phyloP scores from a whole-genome alignment of 2,329 filamentous ascomycete species.

The Colletotrichum nymphaeae region DNA sequence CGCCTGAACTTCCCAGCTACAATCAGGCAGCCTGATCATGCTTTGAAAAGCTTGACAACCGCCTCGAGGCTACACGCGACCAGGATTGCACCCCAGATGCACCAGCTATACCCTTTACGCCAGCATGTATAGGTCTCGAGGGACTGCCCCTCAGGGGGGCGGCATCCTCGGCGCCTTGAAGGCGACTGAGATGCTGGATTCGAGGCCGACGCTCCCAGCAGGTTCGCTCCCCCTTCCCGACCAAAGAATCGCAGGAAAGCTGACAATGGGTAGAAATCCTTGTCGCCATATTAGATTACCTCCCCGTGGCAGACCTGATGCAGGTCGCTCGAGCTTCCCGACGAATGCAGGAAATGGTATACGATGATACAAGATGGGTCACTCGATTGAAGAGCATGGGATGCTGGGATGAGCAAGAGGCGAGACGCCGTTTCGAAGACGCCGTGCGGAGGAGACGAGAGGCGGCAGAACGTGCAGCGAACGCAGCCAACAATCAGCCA shows the following conservation, averaged over 20 bases:
- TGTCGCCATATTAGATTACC: constrained; percentile 87
- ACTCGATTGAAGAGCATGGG: constrained; percentile 86
- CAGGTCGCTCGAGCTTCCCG: constrained; percentile 86
- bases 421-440: constrained; percentile 83
- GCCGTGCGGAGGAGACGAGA: constrained; percentile 71
- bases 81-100: constrained; percentile 19
- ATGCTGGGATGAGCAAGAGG: constrained; percentile 91
- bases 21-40: constrained; percentile 11
- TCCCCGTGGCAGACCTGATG: constrained; percentile 86
- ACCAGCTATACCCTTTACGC: constrained; percentile 9
- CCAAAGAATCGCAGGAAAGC: constrained; percentile 8
- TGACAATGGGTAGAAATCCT: constrained; percentile 76
- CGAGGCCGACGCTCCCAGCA: constrained; percentile 83
- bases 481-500: constrained; percentile 35
- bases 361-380: constrained; percentile 97
- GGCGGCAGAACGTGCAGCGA: constrained; percentile 50
- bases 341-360: constrained; percentile 96
- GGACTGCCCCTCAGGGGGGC: constrained; percentile 52
- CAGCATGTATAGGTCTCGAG: constrained; percentile 58
- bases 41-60: constrained; percentile 1
- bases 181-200: constrained; percentile 82
- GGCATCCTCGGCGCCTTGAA: constrained; percentile 82
- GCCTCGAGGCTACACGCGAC: constrained; percentile 8
- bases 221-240: constrained; percentile 60
- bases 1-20: constrained; percentile 6